Base-by-base conservation (phyloP, 768 basidiomycete genomes). In the Auricularia auricula-judae region DNA sequence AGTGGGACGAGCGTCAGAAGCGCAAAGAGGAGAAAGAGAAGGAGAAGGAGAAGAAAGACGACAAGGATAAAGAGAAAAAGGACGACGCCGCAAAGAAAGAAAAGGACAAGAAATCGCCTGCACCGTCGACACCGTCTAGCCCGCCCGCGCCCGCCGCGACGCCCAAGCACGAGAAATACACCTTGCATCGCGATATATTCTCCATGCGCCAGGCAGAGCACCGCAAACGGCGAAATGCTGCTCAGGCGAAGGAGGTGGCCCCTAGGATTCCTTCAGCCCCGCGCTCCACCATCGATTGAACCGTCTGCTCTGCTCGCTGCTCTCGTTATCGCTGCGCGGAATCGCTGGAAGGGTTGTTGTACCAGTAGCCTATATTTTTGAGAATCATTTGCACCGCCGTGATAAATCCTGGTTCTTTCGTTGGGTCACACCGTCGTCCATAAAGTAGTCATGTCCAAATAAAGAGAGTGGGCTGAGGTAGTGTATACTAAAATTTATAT, bases 161-260 rank as follows among this genome's bases (percentile, higher is more conserved):
- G 39, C 66, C 71, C 1, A 70, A 70, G 8, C 93, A 95, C 76
- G 81, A 87, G 70, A 83, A 85, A 67, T 97, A 87, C 71, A 77
- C 81, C 8, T 78, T 97, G n/a, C 92, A 96, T 75, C 83, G 92
- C 47, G 84, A 89, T 66, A 85, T 90, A 66, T 97, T 90, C 72
- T 78, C 80, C 74, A 86, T 96, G 83, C 84, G 94, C 33, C 83
- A 84, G 66, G 76, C 78, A 11, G 92, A 93, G 70, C 87, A 92
- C 70, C 82, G 86, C 42, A 86, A 82, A 73, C 81, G 82, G 62
- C 79, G 83, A 72, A 88, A 92, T 69, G 71, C 82, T 0, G 79
- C 83, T 8, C 86, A 89, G 69, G 82, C 82, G 2, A 88, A 84
- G 71, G 84, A 84, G 63, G 78, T 93, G 21, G 88, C 83, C 0